Percentiles rank a stretch among this genome's conserved stretches.
phyloP scores from a whole-genome alignment of 768 basidiomycete species.

The Boletus sensibilis region DNA sequence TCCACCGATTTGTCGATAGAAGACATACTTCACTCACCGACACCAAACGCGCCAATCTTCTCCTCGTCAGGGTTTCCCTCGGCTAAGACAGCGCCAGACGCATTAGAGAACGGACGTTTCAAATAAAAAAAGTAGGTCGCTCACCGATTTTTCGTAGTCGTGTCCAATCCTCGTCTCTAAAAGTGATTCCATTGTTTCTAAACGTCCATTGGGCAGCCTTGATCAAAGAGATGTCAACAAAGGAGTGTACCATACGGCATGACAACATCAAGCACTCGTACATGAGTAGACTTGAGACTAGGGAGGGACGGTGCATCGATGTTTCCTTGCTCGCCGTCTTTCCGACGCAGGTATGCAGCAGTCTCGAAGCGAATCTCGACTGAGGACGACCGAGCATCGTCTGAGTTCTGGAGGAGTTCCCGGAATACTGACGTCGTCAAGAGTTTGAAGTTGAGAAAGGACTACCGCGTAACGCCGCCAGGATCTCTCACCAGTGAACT shows the following conservation, averaged over 20 bases:
- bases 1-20: not conserved
- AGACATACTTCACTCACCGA: slow-evolving; percentile 12
- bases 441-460: not conserved
- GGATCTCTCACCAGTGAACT: slow-evolving; percentile 65
- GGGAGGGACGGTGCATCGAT: slow-evolving; percentile 39
- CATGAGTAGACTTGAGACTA: slow-evolving; percentile 62
- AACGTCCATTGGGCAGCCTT: not conserved
- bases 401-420: slow-evolving; percentile 94
- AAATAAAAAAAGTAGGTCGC: not conserved
- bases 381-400: slow-evolving; percentile 76
- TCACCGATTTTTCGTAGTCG: slow-evolving; percentile 20
- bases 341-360: slow-evolving; percentile 40
- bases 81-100: not conserved
- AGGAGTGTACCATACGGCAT: not conserved
- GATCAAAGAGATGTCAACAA: not conserved
- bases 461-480: not conserved
- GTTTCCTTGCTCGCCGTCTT: slow-evolving; percentile 7
- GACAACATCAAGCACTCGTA: slow-evolving; percentile 15
- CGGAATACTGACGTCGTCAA: slow-evolving; percentile 48
- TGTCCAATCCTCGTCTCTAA: slow-evolving; percentile 8
- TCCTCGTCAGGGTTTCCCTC: slow-evolving; percentile 28
- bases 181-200: not conserved
- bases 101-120: not conserved
- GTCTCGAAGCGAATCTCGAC: slow-evolving; percentile 85
- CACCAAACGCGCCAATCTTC: slow-evolving; percentile 29